Percentiles rank a stretch among this genome's conserved stretches.
Conservation (phyloP, 768 basidiomycete species). For the Ephemerocybe angulata region DNA sequence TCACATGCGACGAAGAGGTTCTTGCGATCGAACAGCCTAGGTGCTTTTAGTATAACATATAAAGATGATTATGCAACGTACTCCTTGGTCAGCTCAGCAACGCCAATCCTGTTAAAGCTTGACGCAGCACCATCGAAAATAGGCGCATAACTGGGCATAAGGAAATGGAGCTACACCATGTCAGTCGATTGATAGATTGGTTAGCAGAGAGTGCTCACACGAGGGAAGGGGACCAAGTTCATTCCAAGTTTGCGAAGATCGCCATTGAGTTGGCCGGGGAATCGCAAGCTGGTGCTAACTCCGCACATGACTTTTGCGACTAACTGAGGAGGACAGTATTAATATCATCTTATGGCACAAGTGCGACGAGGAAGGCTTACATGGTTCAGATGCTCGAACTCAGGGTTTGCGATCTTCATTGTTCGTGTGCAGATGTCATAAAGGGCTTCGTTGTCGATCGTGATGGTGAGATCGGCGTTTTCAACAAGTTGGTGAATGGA, state of each 20-base stretch:
- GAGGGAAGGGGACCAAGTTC: slow-evolving; percentile 96
- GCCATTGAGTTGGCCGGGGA: slow-evolving; percentile 92
- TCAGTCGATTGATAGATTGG: background rate
- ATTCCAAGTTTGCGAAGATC: slow-evolving; percentile 88
- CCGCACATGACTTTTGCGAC: slow-evolving; percentile 93
- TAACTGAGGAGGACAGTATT: slow-evolving; percentile 38
- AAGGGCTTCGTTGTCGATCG: slow-evolving; percentile 87
- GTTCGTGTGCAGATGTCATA: slow-evolving; percentile 69
- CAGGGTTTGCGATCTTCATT: slow-evolving; percentile 60
- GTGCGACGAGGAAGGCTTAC: slow-evolving; percentile 34
- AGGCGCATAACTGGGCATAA: slow-evolving; percentile 93
- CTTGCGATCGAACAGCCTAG: slow-evolving; percentile 75
- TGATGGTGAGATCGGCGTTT: slow-evolving; percentile 78
- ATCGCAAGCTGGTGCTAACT: slow-evolving; percentile 85
- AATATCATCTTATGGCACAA: background rate
- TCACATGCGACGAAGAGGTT: slow-evolving; percentile 83
- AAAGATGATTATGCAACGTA: no score
- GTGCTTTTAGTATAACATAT: no score
- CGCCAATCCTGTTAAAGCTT: slow-evolving; percentile 56
- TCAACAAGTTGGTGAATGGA: slow-evolving; percentile 89
- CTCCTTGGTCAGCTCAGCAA: slow-evolving; percentile 73
- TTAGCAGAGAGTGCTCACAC: slow-evolving; percentile 43
- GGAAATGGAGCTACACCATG: slow-evolving; percentile 77
- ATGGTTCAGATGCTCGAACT: slow-evolving; percentile 65
- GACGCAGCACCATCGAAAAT: slow-evolving; percentile 66